Base-by-base conservation (phyloP, 2,329 filamentous ascomycete genomes). In the Venturia oleaginea region DNA sequence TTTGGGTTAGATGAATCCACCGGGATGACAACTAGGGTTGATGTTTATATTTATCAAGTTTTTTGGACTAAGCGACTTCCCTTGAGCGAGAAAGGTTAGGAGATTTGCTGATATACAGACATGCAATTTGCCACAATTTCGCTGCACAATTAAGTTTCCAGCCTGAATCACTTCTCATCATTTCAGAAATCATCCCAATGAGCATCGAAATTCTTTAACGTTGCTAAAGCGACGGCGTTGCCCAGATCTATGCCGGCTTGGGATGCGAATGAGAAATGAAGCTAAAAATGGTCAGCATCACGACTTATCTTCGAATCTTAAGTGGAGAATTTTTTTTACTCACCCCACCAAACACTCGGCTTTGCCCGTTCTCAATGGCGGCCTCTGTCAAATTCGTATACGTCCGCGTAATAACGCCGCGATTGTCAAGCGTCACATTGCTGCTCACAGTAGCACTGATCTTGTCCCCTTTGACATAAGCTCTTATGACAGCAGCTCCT, bases 201-300 rank as follows among this genome's bases (percentile, higher is more conserved):
- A 30, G 62, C 43, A 17, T 69, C 67, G 64, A 70, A 70, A 61
- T 59, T 65, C 46, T 68, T 63, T 30, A 68, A 60, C 5, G 69
- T 70, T 13, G 65, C 68, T 22, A 54, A 57, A 22, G 64, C 69
- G 10, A 70, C 67, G 27, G 43, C 42, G 3, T 38, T 48, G 6
- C 70, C 70, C 15, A 71, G 64, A 17, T 69, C 57, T 57, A 64
- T 67, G 2, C 69, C 70, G 32, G 68, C 68, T 48, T 70, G 67
- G 10, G 65, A 68, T 0, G 70, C 64, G 62, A 70, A 72, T n/a
- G 68, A 65, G 62, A 71, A 72, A 66, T 72, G 70, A 63, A 72
- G 69, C 65, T 66, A 37, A 22, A 32, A 57, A 34, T 32, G 27
- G 30, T 57, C 4, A 57, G 51, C 51, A 57, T 27, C 2, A 27